Evolutionary conservation across 2,329 filamentous ascomycete genomes (phyloP).

Genomic region (Colletotrichum spaethianum): DNA sequence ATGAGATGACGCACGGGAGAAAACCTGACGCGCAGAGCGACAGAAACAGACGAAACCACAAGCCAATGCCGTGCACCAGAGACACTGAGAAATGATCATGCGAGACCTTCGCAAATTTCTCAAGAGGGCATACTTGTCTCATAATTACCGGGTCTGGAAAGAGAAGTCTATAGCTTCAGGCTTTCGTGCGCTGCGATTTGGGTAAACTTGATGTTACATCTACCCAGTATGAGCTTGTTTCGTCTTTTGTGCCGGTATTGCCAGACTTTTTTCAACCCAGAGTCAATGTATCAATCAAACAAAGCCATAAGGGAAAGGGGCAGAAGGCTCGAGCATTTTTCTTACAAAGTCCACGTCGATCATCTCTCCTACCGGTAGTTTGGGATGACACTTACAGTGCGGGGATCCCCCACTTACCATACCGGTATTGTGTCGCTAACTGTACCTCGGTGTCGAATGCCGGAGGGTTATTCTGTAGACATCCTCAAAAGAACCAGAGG

Average conservation of each 20-base stretch:
- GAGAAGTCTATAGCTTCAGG: neutral
- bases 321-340: neutral
- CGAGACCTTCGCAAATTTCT: too few relatives aligned
- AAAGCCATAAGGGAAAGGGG: neutral
- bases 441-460: constrained; percentile 1
- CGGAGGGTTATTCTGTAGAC: neutral
- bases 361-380: neutral
- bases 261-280: neutral
- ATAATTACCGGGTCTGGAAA: neutral
- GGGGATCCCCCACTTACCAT: neutral
- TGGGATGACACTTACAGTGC: neutral
- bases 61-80: neutral
- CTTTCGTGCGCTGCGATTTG: neutral
- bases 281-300: neutral
- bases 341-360: neutral
- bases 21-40: constrained; percentile 18
- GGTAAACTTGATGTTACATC: neutral
- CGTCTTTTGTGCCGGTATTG: neutral
- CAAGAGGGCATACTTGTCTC: neutral
- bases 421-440: too few relatives aligned
- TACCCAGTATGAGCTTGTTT: too few relatives aligned
- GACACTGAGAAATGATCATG: neutral
- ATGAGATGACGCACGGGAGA: constrained; percentile 33
- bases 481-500: neutral
- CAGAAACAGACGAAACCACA: constrained; percentile 2